Conservation (phyloP, 1,284 basidiomycete species). For the Sutorius eximius region DNA sequence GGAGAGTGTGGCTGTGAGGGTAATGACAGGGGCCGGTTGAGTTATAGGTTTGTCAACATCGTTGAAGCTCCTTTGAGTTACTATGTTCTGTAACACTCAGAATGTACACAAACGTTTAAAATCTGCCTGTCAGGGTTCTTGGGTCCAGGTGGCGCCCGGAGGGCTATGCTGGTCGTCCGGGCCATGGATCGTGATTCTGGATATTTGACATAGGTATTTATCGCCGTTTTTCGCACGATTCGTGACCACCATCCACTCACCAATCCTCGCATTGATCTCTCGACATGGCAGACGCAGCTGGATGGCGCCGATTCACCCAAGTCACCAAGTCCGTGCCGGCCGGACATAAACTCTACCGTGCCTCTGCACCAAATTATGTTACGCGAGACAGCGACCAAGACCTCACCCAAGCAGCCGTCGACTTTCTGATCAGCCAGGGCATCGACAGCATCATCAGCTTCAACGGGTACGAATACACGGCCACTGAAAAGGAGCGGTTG, state of each 20-base stretch:
- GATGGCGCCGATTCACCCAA: constrained; percentile 12
- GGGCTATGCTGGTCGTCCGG: too few species aligned
- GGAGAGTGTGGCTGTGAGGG: too few species aligned
- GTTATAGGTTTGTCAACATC: too few species aligned
- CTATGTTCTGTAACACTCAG: too few species aligned
- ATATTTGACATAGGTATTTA: background rate
- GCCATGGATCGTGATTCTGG: too few species aligned
- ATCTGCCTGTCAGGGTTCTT: too few species aligned
- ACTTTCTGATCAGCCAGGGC: constrained; percentile 12
- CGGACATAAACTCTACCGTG: constrained; percentile 15
- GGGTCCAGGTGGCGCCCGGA: too few species aligned
- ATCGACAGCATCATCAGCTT: constrained; percentile 14
- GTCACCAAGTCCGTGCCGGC: constrained; percentile 10
- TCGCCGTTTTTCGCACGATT: background rate
- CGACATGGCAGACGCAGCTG: constrained; percentile 9
- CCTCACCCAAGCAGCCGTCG: constrained; percentile 10
- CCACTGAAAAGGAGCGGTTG: constrained; percentile 3
- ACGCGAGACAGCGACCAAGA: constrained; percentile 3
- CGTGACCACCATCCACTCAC: background rate
- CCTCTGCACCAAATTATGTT: constrained; percentile 15
- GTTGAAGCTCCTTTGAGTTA: too few species aligned
- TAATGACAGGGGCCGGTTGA: too few species aligned
- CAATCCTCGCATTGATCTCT: background rate
- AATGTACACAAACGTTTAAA: too few species aligned
- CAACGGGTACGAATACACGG: constrained; percentile 10